Evolutionary conservation across 352 stramenopile genomes (phyloP), one percentile per base, ranked within the genome.

Genomic region (Globisporangium megalacanthum): DNA sequence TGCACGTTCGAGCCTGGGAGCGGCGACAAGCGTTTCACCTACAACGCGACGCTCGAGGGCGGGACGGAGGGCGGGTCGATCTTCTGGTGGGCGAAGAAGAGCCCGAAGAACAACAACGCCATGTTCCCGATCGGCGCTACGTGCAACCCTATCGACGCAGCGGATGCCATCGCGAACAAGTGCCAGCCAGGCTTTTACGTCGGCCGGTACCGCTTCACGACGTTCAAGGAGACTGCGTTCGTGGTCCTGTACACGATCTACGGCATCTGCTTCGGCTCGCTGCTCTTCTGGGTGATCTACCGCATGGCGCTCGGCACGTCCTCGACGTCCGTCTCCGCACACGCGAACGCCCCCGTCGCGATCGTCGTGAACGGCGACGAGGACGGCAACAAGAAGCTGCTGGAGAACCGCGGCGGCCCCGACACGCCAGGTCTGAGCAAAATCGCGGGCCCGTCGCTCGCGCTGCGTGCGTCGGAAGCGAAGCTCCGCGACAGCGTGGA

Each of bases 51-150:
- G 33, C 54, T 89, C 15, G 67, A 68, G 3, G 72, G 77, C n/a
- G 72, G 82, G 39, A 73, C 79, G 49, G 60, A 68, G 20, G 64
- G 79, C 46, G 70, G 56, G 33, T 71, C 47, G n/a, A 64, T 86
- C 15, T 89, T 69, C 68, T 86, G 67, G 77, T 73, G 66, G 46
- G 82, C 64, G 20, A 75, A 64, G 54, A 73, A 62, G 45, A 88
- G 79, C 52, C 67, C 75, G 33, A 65, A 68, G 54, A 89, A 89
- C 66, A 89, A 86, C 72, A 89, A 89, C 50, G 77, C 75, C 17
- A 80, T 75, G 65, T 65, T 88, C 59, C 79, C 79, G 4, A 65
- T 84, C 55, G 77, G 74, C 8, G 79, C 75, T 10, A 64, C 61
- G 35, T 89, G 77, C 65, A 59, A 5, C 3, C 20, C 35, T 0